phyloP scores from a whole-genome alignment of 139 green algal genomes.

The Chlorella sp. region DNA sequence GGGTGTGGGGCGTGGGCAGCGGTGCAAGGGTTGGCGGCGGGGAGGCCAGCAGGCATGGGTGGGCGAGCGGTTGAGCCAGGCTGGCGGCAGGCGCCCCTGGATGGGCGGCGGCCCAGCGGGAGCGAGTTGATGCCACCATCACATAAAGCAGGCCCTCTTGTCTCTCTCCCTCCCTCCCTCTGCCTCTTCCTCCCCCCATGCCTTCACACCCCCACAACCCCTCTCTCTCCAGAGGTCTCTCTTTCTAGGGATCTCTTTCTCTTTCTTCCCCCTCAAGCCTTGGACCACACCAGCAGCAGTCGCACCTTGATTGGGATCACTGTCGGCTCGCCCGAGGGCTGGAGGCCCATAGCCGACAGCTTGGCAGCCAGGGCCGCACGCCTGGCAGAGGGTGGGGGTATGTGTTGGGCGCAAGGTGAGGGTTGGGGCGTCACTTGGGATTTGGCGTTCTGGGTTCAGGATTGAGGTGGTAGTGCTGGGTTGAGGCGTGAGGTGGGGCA shows the following conservation, averaged over 20 bases:
- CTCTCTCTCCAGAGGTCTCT: neutral
- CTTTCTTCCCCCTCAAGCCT: too few relatives aligned
- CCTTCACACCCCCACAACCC: too few relatives aligned
- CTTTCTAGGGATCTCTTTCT: neutral
- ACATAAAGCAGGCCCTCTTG: too few relatives aligned
- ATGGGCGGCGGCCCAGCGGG: neutral
- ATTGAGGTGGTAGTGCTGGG: neutral
- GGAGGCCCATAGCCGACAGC: slow-evolving; percentile 11
- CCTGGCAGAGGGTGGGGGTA: neutral
- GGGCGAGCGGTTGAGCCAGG: too few relatives aligned
- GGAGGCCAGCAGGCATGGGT: too few relatives aligned
- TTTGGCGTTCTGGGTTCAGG: too few relatives aligned
- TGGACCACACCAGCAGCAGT: neutral
- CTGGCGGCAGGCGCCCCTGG: too few relatives aligned
- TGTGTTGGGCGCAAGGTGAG: too few relatives aligned
- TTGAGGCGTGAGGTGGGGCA: neutral
- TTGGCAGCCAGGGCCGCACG: neutral
- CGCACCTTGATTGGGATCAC: slow-evolving; percentile 7
- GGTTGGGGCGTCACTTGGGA: neutral
- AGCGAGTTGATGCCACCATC: too few relatives aligned
- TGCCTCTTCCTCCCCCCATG: neutral
- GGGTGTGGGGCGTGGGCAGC: neutral
- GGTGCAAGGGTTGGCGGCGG: too few relatives aligned
- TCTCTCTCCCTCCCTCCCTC: neutral
- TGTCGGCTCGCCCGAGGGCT: neutral